These are phyloP conservation scores for Wickerhamomyces sp. DNA, from an alignment of 1,139 yeast species.

Conservation along the genomic window DNA sequence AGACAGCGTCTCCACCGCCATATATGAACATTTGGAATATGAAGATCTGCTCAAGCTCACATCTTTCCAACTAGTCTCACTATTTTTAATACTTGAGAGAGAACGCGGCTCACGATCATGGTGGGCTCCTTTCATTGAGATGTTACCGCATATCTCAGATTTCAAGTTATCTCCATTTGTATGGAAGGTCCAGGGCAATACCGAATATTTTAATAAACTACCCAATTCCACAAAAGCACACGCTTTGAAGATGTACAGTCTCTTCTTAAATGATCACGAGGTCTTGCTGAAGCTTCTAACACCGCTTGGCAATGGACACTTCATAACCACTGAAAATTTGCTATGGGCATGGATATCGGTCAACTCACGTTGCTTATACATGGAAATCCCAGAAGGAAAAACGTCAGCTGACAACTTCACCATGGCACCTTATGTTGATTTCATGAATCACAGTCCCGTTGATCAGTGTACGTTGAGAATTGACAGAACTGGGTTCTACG, in stretches of 20 bases:
- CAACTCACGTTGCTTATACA: conserved; percentile 86
- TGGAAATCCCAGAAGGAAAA: conserved; percentile 53
- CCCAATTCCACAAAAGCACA: conserved; percentile 37
- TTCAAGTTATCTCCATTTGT: conserved; percentile 44
- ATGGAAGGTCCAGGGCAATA: conserved; percentile 36
- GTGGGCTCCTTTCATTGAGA: conserved; percentile 61
- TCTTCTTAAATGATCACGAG: conserved; percentile 37
- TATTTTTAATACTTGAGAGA: conserved; percentile 13
- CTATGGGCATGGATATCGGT: conserved; percentile 81
- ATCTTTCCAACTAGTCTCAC: conserved; percentile 28
- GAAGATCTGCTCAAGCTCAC: conserved; percentile 22
- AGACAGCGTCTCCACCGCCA: conserved; percentile 25
- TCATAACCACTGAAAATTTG: no score
- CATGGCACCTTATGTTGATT: conserved; percentile 88
- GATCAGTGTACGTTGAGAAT: conserved; percentile 49
- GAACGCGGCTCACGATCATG: conserved; percentile 33
- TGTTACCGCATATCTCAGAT: conserved; percentile 49
- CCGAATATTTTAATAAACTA: conserved; percentile 29
- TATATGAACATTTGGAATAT: conserved; percentile 22
- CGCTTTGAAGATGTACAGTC: conserved; percentile 31
- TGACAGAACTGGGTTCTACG: conserved; percentile 46
- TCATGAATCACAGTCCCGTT: conserved; percentile 66
- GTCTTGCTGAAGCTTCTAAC: conserved; percentile 26
- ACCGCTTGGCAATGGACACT: not conserved
- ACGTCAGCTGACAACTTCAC: conserved; percentile 64